Conservation (phyloP, 1,284 basidiomycete species). For the Tilletia caries region DNA sequence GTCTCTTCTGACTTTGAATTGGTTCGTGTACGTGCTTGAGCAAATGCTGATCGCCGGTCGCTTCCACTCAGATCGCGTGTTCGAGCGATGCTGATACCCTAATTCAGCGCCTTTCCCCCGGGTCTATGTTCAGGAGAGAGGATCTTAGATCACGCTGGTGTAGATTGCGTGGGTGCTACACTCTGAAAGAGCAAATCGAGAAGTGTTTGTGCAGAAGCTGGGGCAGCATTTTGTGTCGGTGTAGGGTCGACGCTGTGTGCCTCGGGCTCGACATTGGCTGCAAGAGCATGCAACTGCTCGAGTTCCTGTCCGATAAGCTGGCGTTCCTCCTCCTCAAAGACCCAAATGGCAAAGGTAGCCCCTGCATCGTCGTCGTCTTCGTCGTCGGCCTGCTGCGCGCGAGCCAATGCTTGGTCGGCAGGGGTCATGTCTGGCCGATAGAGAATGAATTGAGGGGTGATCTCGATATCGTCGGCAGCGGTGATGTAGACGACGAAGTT, state of each 20-base stretch:
- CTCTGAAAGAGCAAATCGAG: constrained; percentile 6
- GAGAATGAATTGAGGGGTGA: constrained; percentile 65
- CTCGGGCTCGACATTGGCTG: background rate
- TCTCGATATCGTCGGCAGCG: constrained; percentile 72
- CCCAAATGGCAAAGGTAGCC: constrained; percentile 7
- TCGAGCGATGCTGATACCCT: constrained; percentile 43
- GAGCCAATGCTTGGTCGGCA: background rate
- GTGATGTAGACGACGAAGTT: constrained; percentile 74
- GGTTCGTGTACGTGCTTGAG: no score
- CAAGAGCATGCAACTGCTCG: constrained; percentile 6
- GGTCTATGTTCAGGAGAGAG: no score
- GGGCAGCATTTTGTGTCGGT: background rate
- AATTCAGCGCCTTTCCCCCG: background rate
- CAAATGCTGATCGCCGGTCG: no score
- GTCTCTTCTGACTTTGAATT: background rate
- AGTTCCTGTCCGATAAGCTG: constrained; percentile 4
- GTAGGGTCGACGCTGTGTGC: background rate
- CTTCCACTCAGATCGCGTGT: constrained; percentile 44
- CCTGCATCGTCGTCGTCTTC: background rate
- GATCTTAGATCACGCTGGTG: background rate
- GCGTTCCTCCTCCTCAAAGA: constrained; percentile 10
- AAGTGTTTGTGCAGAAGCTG: background rate
- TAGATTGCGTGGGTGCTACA: background rate
- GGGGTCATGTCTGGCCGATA: constrained; percentile 62
- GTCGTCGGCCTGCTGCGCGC: background rate